A percentile compares a stretch with the other conserved stretches of the same genome.
phyloP scores from a whole-genome alignment of 75 land plant genomes.

The Picea glauca region DNA sequence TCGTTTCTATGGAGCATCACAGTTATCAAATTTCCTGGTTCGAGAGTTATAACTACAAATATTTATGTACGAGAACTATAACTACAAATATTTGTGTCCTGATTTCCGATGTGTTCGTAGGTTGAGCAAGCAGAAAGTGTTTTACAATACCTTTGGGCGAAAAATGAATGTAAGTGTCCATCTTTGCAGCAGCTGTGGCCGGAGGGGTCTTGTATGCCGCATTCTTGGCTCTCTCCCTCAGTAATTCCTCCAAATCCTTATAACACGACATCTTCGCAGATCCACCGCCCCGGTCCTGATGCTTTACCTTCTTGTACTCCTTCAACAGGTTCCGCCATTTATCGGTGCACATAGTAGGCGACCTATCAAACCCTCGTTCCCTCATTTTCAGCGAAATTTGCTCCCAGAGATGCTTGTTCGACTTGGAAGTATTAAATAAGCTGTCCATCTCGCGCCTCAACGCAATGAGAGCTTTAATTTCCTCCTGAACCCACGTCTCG shows the following conservation, averaged over 20 bases:
- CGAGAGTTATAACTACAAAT: too few species aligned
- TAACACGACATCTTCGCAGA: constrained; percentile 82
- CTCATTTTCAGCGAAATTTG: constrained; percentile 93
- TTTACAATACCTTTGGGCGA: constrained; percentile 54
- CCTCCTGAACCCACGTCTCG: constrained; percentile 98
- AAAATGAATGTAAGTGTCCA: constrained; percentile 54
- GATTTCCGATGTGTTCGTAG: too few species aligned
- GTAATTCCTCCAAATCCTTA: constrained; percentile 88
- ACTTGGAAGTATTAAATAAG: constrained; percentile 90
- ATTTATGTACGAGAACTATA: too few species aligned
- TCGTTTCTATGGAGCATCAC: too few species aligned
- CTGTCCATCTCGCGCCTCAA: constrained; percentile 77
- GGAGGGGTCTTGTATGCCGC: constrained; percentile 41
- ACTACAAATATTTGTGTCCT: too few species aligned
- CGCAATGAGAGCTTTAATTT: constrained; percentile 69
- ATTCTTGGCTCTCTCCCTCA: constrained; percentile 65
- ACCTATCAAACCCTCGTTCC: constrained; percentile 89
- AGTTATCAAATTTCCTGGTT: too few species aligned
- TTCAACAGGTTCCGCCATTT: constrained; percentile 97
- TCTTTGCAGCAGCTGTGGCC: constrained; percentile 26
- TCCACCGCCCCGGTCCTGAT: constrained; percentile 47
- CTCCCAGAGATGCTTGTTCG: constrained; percentile 98
- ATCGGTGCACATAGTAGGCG: constrained; percentile 98
- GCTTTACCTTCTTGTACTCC: constrained; percentile 94
- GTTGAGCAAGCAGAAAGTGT: too few species aligned